Conservation (phyloP, 2,329 filamentous ascomycete species). For the Esteya vermicola region DNA sequence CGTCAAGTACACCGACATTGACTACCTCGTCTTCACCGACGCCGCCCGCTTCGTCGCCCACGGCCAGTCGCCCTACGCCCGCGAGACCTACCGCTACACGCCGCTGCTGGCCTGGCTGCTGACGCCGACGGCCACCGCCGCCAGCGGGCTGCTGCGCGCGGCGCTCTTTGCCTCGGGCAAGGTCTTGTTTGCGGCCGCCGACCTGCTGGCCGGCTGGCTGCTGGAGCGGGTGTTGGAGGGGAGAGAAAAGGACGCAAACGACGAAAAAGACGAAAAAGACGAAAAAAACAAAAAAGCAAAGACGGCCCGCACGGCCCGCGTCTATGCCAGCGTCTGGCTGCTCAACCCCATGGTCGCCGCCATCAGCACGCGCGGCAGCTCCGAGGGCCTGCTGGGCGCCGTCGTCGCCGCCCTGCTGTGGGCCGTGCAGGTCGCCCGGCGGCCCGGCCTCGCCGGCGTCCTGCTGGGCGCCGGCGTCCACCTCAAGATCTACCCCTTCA, state of each 20-base stretch:
- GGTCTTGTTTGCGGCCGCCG: slow-evolving; percentile 66
- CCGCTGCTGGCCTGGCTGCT: slow-evolving; percentile 86
- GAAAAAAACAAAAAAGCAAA: background rate
- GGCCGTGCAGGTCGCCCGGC: slow-evolving; percentile 50
- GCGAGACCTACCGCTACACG: slow-evolving; percentile 95
- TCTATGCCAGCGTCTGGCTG: slow-evolving; percentile 78
- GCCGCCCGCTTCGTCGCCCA: slow-evolving; percentile 62
- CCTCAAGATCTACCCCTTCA: slow-evolving; percentile 98
- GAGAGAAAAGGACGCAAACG: background rate
- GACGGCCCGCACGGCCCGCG: slow-evolving; percentile 40
- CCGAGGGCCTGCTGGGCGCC: slow-evolving; percentile 77
- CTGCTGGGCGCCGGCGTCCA: slow-evolving; percentile 77
- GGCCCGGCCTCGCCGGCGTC: slow-evolving; percentile 52
- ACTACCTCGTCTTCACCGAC: slow-evolving; percentile 97
- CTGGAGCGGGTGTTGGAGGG: slow-evolving; percentile 32
- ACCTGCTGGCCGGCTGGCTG: slow-evolving; percentile 73
- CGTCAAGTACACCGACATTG: slow-evolving; percentile 96
- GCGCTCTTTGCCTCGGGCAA: slow-evolving; percentile 76
- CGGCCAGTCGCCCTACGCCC: slow-evolving; percentile 60
- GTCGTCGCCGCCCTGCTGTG: slow-evolving; percentile 73
- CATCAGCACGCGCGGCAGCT: slow-evolving; percentile 89
- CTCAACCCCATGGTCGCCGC: slow-evolving; percentile 97
- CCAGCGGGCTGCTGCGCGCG: slow-evolving; percentile 16
- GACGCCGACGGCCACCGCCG: slow-evolving; percentile 55
- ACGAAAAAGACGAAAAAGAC: background rate